Evolutionary conservation across 371 early-diverging fungal species (phyloP), one percentile per base, ranked within the genome.

Genomic region (Haplosporangium sp.): DNA sequence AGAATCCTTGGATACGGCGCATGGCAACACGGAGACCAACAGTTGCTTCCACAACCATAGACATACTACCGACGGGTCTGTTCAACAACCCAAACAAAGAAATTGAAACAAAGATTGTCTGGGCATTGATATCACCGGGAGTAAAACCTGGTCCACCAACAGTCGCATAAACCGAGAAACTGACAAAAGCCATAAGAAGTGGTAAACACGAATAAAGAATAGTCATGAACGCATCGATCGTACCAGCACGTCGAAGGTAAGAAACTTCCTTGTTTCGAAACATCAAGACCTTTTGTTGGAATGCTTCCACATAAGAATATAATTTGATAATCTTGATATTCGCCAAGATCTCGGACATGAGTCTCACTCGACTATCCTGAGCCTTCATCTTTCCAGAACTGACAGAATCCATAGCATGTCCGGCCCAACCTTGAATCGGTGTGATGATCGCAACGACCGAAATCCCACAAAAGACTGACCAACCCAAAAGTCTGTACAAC

Each of bases 301-400:
- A 84, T 11, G 73, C 55, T n/a, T 65, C 71, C 66, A 90, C 91
- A 92, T 94, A 87, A 4, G 75, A 83, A 67, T 86, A 84, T n/a
- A 88, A 68, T 63, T 88, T 88, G 56, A 88, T 81, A 65, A 83
- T 79, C 61, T 85, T 85, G 61, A 88, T 88, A n/a, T 83, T 77
- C 40, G 84, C 72, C 6, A 88, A 62, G 3, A 86, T 55, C 40
- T 86, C 87, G 56, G 69, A 82, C 85, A 93, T 85, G 64, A 88
- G 71, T 20, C 86, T 84, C 17, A 93, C 71, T 50, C 90, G 88
- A 3, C 74, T 83, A 48, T 93, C 94, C 58, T 89, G 88, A 39
- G 88, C 85, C 27, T 65, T 62, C 13, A 65, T 35, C 47, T 72
- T 72, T 5, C 38, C 53, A 15, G 63, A 65, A 35, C 45, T 65